Conservation (phyloP, 208 protist genomes). For the Naegleria gruberi region DNA sequence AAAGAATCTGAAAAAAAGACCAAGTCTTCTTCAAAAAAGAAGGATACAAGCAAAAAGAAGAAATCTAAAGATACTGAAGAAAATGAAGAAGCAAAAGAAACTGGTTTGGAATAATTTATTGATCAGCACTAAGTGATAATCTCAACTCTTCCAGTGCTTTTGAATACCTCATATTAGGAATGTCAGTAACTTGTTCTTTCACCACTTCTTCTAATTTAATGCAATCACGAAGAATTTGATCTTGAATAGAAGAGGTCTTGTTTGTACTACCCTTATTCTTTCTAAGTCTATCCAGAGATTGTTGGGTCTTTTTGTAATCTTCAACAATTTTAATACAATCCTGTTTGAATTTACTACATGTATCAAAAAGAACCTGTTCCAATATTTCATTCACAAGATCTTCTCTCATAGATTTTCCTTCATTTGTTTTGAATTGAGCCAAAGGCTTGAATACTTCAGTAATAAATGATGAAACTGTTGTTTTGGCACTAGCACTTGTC, state of each 20-base stretch:
- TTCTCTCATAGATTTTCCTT: neutral
- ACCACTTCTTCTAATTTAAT: neutral
- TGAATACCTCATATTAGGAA: too few species aligned
- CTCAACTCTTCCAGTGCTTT: too few species aligned
- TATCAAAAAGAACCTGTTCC: neutral
- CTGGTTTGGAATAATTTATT: too few species aligned
- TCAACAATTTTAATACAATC: neutral
- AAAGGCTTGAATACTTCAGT: neutral
- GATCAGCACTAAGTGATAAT: too few species aligned
- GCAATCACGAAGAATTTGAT: neutral
- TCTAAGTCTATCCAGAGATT: neutral
- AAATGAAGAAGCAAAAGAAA: neutral
- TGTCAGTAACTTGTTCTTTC: neutral
- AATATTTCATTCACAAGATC: neutral
- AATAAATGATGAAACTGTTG: neutral
- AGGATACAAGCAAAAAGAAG: neutral
- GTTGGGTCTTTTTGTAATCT: neutral
- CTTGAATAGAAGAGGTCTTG: neutral
- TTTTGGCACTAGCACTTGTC: neutral
- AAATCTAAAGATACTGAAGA: neutral
- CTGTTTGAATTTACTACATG: neutral
- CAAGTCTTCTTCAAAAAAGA: too few species aligned
- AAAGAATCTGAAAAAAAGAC: neutral
- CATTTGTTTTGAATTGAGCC: neutral
- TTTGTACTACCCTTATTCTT: neutral